Conservation (phyloP, 1,284 basidiomycete species). For the Puccinia hordei region DNA sequence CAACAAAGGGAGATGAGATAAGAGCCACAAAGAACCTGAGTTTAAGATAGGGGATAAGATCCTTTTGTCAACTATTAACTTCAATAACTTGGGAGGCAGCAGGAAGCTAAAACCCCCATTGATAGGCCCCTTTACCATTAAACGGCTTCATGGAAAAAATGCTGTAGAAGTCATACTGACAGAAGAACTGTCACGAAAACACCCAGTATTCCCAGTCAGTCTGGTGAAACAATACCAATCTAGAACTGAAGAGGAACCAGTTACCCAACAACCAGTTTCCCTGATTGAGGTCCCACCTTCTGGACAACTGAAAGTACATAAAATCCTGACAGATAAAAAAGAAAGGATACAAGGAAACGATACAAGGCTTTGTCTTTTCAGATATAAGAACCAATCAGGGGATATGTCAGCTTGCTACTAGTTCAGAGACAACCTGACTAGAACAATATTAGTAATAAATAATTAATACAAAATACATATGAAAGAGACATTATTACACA, state of each 20-base stretch:
- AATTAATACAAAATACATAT: too few species aligned
- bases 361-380: background rate
- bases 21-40: slow-evolving; percentile 13
- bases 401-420: too few species aligned
- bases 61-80: slow-evolving; percentile 11
- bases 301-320: background rate
- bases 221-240: background rate
- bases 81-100: slow-evolving; percentile 14
- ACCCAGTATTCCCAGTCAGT: slow-evolving; percentile 20
- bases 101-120: slow-evolving; percentile 8
- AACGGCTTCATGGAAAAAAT: slow-evolving; percentile 9
- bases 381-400: too few species aligned
- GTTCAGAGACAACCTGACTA: too few species aligned
- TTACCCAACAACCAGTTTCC: background rate
- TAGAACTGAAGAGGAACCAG: background rate
- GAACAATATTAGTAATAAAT: too few species aligned
- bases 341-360: slow-evolving; percentile 4
- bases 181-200: slow-evolving; percentile 3
- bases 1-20: slow-evolving; percentile 36
- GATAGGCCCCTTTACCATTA: slow-evolving; percentile 10
- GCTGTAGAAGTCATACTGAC: slow-evolving; percentile 19
- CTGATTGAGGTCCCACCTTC: background rate
- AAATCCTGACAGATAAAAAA: background rate
- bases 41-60: slow-evolving; percentile 14
- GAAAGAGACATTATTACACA: too few species aligned